Evolutionary conservation across 2,329 filamentous ascomycete genomes (phyloP), one percentile per base, ranked within the genome.

Genomic region (Seiridium cupressi): DNA sequence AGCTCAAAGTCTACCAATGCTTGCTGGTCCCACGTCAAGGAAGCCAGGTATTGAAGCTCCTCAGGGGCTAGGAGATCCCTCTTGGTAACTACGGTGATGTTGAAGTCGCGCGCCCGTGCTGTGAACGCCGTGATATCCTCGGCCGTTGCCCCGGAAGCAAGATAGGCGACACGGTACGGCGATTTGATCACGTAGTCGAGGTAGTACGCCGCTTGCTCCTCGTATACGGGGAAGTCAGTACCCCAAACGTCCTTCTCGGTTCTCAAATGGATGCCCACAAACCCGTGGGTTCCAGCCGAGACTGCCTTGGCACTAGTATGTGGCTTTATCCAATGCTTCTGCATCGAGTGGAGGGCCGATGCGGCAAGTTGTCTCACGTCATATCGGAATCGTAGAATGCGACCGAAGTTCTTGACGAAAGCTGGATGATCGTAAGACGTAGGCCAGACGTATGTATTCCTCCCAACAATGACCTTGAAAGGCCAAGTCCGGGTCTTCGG

Each of bases 1-100:
- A 84, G 75, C 63, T 83, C 78, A 68, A 79, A 83, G 66, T 84
- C 81, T 5, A 83, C 75, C 26, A 83, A 69, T 3, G 75, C 77
- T 60, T 78, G 76, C 69, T 84, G 81, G 66, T 83, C 80, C 76
- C 76, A 81, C 26, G 69, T 76, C 44, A 84, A 66, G 26, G 61
- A 60, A 10, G 70, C 60, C 4, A 83, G 69, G 8, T 61, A 62
- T 18, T 62, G 61, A 2, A 73, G 66, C 55, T 80, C 77, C 0
- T 65, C 61, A 26, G 66, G 60, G 61, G 74, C 70, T 5, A 84
- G 70, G 2, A 84, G 65, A 36, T 81, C 74, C 13, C 71, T 60
- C 66, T 81, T 82, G 13, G 72, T 72, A 4, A 79, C 72, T 4
- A 81, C 76, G 31, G 70, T 75, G 9, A 81, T 65, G 36, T 71